Base-by-base conservation (phyloP, 805 yeast genomes). In the Zygoascus ofunaensis region DNA sequence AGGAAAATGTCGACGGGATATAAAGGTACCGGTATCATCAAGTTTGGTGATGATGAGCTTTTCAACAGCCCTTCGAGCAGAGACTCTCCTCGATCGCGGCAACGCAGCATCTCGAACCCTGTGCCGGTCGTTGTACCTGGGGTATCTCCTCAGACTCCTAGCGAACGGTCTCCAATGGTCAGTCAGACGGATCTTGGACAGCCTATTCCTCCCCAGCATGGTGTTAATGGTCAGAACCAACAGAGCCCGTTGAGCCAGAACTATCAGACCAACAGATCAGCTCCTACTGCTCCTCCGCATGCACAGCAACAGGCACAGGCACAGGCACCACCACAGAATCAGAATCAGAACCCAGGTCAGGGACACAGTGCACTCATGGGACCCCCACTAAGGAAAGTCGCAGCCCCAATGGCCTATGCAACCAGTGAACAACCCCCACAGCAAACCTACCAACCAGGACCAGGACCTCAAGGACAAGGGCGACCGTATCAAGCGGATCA, bases 1-100 rank as follows among this genome's bases (percentile, higher is more conserved):
- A 57, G 69, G 15, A 82, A 80, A 55, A 54, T 80, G 42, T 50
- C 68, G 5, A 58, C 68, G n/a, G 73, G 72, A 19, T 73, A 70
- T 63, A 56, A 66, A 55, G 65, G 73, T 50, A 42, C 71, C 64
- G 49, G 71, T 64, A 33, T 40, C 15, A 21, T 41, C 15, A 41
- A 22, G 15, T 19, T n/a, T n/a, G 21, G 26, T 18, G n/a, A n/a
- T 30, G 42, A 39, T 14, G 26, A 17, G 3, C 5, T 33, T 28
- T 14, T 21, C 12, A 18, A 19, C 15, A n/a, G 33, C 3, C 21
- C 39, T 19, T 15, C 39, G 20, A 38, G 26, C 19, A 34, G 41
- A 4, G 44, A 34, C 20, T 34, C 39, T 21, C 18, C 19, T 21
- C 41, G 41, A 18, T 37, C 42, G 37, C 37, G 45, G 38, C 49